Base-by-base conservation (phyloP, 1,284 basidiomycete genomes). In the Cryptococcus sp. region DNA sequence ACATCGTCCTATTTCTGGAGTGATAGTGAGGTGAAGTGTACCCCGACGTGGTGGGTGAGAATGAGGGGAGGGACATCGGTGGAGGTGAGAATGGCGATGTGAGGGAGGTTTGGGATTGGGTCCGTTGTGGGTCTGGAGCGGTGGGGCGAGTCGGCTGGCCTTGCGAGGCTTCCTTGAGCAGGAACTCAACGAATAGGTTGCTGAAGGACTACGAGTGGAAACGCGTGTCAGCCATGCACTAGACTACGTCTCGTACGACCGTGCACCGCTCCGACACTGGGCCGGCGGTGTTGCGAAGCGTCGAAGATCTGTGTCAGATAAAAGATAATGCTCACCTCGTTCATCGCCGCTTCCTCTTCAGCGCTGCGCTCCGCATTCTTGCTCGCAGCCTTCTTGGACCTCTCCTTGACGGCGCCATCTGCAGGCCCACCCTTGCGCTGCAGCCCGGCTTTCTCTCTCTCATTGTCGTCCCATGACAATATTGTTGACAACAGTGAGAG, bases 101-200 rank as follows among this genome's bases (percentile, higher is more conserved):
- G 39, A 61, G 50, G 1, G 62, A 64, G 11, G 51, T 52, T 39
- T 53, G 52, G 20, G 62, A 61, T 30, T 55, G 43, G 1, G 59
- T 60, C 16, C 59, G 50, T 25, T 49, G 55, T 15, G 50, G 56
- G 30, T 27, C 41, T 23, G 20, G 19, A 39, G 23, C 41, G 50
- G 35, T 35, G n/a, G 55, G 46, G 19, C 55, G 52, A 38, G 55
- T 45, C 16, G 52, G 50, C 58, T 76, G 72, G 10, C 77, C 77
- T 60, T 79, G 78, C 3, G 85, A 84, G 0, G 91, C 87, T 81
- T 95, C 91, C 43, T 92, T 93, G 64, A 96, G 86, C 3, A 97
- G 83, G 73, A 94, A 97, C 78, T 97, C 93, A 52, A 97, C 93
- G 86, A 92, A 97, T 15, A 95, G 84, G 54, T 91, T 89, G 46